Evolutionary conservation across 2,329 filamentous ascomycete genomes (phyloP).

Genomic region (Fusarium oligoseptatum): DNA sequence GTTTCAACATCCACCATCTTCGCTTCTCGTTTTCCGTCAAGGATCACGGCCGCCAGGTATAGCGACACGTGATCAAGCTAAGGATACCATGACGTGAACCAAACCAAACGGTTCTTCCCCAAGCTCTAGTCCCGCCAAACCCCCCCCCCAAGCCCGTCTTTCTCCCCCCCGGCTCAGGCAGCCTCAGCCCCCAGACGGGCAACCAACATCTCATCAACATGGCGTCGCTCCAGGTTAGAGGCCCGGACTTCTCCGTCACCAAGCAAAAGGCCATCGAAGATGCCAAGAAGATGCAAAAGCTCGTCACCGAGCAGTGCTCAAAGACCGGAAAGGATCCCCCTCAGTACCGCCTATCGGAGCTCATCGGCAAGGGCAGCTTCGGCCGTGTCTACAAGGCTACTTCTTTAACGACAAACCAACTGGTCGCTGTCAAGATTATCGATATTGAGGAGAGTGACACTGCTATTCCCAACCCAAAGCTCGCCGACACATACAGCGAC

Average conservation of each 20-base stretch:
- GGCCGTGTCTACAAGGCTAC: conserved; percentile 79
- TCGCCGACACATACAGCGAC: conserved; percentile 76
- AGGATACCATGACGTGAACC: conserved; percentile 38
- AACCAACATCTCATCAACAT: conserved; percentile 44
- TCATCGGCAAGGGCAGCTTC: conserved; percentile 82
- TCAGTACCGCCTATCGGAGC: conserved; percentile 76
- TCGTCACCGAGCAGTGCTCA: conserved; percentile 72
- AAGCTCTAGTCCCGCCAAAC: not conserved
- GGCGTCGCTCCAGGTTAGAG: conserved; percentile 59
- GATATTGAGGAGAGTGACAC: conserved; percentile 82
- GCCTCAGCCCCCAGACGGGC: conserved; percentile 19
- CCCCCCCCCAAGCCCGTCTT: no score
- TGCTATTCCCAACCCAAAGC: conserved; percentile 69
- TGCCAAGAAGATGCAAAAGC: conserved; percentile 76
- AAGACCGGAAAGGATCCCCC: conserved; percentile 72
- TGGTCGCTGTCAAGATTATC: conserved; percentile 86
- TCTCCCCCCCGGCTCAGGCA: conserved; percentile 4
- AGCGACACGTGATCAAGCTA: conserved; percentile 13
- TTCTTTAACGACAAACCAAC: conserved; percentile 58
- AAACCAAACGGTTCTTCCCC: conserved; percentile 21
- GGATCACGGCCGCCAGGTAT: conserved; percentile 13
- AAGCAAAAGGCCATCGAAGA: conserved; percentile 75
- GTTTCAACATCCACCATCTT: conserved; percentile 28
- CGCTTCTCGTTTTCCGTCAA: not conserved
- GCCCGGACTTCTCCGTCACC: conserved; percentile 59